phyloP scores from a whole-genome alignment of 768 basidiomycete species.

The Roridomyces roridus region DNA sequence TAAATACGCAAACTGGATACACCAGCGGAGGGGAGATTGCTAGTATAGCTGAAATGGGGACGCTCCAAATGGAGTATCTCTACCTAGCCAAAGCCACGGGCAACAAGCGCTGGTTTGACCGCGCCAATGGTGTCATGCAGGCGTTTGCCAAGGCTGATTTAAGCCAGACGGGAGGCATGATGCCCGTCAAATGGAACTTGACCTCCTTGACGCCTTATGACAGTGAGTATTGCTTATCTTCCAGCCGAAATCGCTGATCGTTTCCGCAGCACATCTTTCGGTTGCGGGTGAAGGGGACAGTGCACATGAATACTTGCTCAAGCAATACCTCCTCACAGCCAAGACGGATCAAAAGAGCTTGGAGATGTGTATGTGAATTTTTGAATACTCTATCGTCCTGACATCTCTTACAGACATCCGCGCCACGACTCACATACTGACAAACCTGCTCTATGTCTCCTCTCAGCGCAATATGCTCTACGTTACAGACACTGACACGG shows the following conservation, averaged over 20 bases:
- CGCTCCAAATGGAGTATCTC: conserved; percentile 83
- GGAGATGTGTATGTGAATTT: conserved; percentile 63
- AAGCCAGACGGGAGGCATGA: conserved; percentile 60
- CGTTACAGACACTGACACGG: conserved; percentile 57
- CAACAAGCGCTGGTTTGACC: conserved; percentile 63
- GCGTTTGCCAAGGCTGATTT: conserved; percentile 55
- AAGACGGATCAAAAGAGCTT: conserved; percentile 64
- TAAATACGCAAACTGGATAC: conserved; percentile 62
- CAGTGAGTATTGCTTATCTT: conserved; percentile 41
- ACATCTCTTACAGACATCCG: conserved; percentile 59
- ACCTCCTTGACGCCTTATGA: conserved; percentile 49
- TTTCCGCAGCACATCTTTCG: conserved; percentile 47
- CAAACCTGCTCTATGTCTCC: conserved; percentile 70
- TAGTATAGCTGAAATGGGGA: conserved; percentile 81
- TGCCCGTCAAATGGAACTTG: conserved; percentile 65
- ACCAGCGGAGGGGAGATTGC: conserved; percentile 43
- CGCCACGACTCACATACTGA: conserved; percentile 65
- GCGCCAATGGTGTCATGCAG: conserved; percentile 56
- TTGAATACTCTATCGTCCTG: background rate
- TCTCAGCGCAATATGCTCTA: conserved; percentile 71
- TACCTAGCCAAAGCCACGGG: conserved; percentile 84
- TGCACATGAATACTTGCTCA: conserved; percentile 79
- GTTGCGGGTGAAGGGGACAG: conserved; percentile 77
- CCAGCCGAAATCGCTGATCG: conserved; percentile 18
- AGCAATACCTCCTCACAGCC: conserved; percentile 72